phyloP scores from a whole-genome alignment of 2,329 filamentous ascomycete genomes.

The Hortaea werneckii region DNA sequence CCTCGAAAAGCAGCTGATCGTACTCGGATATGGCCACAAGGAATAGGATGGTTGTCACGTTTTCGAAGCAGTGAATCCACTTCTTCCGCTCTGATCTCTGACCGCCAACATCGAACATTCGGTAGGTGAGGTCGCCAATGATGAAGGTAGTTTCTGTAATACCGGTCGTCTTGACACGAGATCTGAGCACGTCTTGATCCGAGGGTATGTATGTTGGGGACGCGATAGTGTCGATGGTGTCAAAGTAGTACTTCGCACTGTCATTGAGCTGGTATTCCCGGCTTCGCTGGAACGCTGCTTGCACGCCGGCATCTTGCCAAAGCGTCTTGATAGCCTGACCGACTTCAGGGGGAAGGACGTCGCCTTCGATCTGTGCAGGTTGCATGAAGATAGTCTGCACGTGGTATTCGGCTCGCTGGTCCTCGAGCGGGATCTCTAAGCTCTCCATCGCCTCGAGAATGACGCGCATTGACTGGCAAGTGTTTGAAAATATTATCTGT shows the following conservation, averaged over 20 bases:
- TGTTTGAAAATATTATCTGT: slow-evolving; percentile 60
- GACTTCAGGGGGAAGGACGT: slow-evolving; percentile 87
- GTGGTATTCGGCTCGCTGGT: slow-evolving; percentile 89
- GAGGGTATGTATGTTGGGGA: slow-evolving; percentile 89
- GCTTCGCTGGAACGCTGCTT: slow-evolving; percentile 90
- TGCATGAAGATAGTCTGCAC: slow-evolving; percentile 99
- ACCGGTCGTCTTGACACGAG: slow-evolving; percentile 95
- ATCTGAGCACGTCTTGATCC: slow-evolving; percentile 88
- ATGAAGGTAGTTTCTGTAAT: slow-evolving; percentile 96
- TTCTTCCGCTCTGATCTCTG: slow-evolving; percentile 96
- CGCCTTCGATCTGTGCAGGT: slow-evolving; percentile 89
- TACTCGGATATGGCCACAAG: slow-evolving; percentile 95
- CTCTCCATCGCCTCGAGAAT: slow-evolving; percentile 62
- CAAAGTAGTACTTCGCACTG: slow-evolving; percentile 96
- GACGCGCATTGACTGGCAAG: slow-evolving; percentile 60
- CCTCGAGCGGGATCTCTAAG: slow-evolving; percentile 70
- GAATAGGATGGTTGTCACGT: slow-evolving; percentile 94
- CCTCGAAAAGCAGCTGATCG: slow-evolving; percentile 90
- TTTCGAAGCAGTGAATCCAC: slow-evolving; percentile 99
- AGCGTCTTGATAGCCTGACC: slow-evolving; percentile 84
- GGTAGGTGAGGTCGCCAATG: slow-evolving; percentile 86
- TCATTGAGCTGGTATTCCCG: slow-evolving; percentile 95
- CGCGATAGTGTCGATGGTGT: slow-evolving; percentile 84
- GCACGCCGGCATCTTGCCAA: slow-evolving; percentile 87
- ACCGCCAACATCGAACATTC: slow-evolving; percentile 96